A percentile compares a stretch with the other conserved stretches of the same genome.
phyloP scores from a whole-genome alignment of 306 rosid genomes.

The Adenanthera pavonina region DNA sequence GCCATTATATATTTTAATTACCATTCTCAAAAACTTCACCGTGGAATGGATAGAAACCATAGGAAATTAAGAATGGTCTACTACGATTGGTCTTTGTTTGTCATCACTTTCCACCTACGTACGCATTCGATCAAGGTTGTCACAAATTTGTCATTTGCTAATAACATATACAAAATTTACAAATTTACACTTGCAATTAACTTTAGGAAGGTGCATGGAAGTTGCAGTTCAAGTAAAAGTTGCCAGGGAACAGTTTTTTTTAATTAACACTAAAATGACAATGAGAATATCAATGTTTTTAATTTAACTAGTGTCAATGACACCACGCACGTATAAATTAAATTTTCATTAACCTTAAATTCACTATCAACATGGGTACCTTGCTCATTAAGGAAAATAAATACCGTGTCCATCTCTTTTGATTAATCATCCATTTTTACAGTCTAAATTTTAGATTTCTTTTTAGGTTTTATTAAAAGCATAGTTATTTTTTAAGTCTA shows the following conservation, averaged over 20 bases:
- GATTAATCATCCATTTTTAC: neutral
- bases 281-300: too few species aligned
- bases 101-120: neutral
- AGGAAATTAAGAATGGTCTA: neutral
- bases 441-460: neutral
- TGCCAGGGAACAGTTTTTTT: neutral
- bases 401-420: too few species aligned
- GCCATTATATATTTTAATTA: too few species aligned
- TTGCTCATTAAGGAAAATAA: too few species aligned
- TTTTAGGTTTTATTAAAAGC: neutral
- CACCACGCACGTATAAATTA: too few species aligned
- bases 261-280: too few species aligned
- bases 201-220: slow-evolving; percentile 26
- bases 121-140: neutral
- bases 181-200: slow-evolving; percentile 5
- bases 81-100: neutral
- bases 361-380: too few species aligned
- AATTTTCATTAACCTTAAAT: too few species aligned
- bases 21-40: neutral
- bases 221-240: neutral
- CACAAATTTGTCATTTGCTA: neutral
- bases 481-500: too few species aligned
- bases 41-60: neutral
- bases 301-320: too few species aligned
- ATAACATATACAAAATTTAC: neutral